phyloP scores from a whole-genome alignment of 1,139 yeast species.

The Pichia sp. region DNA sequence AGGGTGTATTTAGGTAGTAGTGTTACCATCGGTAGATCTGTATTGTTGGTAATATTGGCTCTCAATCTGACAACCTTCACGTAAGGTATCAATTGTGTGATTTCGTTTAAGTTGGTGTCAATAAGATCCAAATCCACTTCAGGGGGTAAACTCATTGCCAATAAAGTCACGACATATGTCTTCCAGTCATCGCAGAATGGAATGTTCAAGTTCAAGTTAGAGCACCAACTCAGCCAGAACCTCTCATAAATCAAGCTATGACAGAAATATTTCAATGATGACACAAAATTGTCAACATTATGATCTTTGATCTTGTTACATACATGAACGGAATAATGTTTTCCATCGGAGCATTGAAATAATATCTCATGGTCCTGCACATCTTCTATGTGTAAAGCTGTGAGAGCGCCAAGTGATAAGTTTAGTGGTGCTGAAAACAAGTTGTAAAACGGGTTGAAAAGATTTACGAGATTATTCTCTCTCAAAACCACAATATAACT shows the following conservation, averaged over 20 bases:
- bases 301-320: conserved; percentile 41
- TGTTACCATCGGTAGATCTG: conserved; percentile 36
- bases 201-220: conserved; percentile 39
- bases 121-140: conserved; percentile 21
- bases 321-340: conserved; percentile 31
- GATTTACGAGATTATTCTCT: conserved; percentile 30
- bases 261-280: conserved; percentile 46
- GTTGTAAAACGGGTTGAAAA: conserved; percentile 63
- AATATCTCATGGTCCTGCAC: conserved; percentile 18
- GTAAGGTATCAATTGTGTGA: conserved; percentile 35
- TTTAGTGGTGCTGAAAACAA: conserved; percentile 40
- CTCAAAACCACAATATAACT: conserved; percentile 32
- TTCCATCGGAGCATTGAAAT: conserved; percentile 21
- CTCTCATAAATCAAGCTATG: conserved; percentile 53
- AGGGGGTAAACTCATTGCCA: conserved; percentile 43
- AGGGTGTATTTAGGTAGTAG: conserved; percentile 57
- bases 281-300: conserved; percentile 37
- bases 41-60: background rate
- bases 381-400: conserved; percentile 15
- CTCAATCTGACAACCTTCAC: conserved; percentile 22
- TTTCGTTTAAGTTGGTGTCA: conserved; percentile 26
- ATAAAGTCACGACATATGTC: conserved; percentile 47
- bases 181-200: conserved; percentile 51
- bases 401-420: conserved; percentile 16
- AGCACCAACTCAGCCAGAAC: conserved; percentile 59